Base-by-base conservation (phyloP, 176 grass and related monocot genomes). In the Eragrostis nindensis region DNA sequence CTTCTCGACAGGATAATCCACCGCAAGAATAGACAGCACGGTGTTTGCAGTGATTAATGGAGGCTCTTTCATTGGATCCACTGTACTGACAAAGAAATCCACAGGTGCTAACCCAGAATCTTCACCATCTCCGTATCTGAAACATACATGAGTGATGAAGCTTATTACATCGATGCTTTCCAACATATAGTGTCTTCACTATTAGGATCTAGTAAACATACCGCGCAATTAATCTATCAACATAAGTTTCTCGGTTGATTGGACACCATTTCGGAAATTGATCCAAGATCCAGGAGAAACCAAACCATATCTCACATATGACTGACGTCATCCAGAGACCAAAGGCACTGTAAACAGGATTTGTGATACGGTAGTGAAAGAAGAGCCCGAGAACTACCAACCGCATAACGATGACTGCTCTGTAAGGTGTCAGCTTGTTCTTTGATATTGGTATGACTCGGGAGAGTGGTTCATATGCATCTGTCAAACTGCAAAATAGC, bases 281-380 rank as follows among this genome's bases (percentile, higher is more conserved):
- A 99, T 99, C 96, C 61, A 99, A 86, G 43, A 99, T 94, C 96
- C 96, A 99, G 79, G 96, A 99, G 82, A 99, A 82, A 47, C 88
- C 96, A 75, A 99, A 99, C 96, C 96, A 99, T 60, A 99, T 91
- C 82, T 99, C 92, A 82, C 96, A 99, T 79, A 99, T 95, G 64
- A 99, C 87, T 24, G 93, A 99, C 45, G 96, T 95, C 79, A 95
- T 83, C 96, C 96, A 99, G 68, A 99, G 86, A 74, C 88, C 88
- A 69, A 86, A 99, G 40, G 93, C 96, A 32, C 93, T 95, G 57
- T 99, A 55, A 27, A 99, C 96, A 55, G 96, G 96, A 78, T 95
- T 91, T 79, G 96, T 93, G 81, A 99, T 89, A 86, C 96, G 89
- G 83, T 99, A 99, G 88, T 99, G 89, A 86, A 99, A 99, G 86